A percentile compares a stretch with the other conserved stretches of the same genome.
Evolutionary conservation across 164 flowering plant species (phyloP).

Genomic region (grape (Vitis vinifera)): DNA sequence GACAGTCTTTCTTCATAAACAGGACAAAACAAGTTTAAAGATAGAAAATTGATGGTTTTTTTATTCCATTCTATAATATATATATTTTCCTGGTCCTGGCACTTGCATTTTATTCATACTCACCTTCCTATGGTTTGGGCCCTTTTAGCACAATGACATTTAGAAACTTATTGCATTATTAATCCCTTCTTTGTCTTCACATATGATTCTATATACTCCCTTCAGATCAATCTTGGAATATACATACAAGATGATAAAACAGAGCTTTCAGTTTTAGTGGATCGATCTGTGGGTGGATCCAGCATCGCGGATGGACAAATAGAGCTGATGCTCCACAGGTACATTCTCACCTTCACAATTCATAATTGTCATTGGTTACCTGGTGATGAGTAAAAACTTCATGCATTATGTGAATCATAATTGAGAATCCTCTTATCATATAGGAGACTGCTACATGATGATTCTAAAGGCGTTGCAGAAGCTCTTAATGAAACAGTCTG

Average conservation of each 20-base stretch:
- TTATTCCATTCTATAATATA: no score
- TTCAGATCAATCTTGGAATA: slow-evolving; percentile 91
- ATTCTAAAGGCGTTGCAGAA: slow-evolving; percentile 47
- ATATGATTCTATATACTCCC: neutral
- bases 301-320: slow-evolving; percentile 85
- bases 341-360: slow-evolving; percentile 3
- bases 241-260: slow-evolving; percentile 54
- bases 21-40: neutral
- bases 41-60: neutral
- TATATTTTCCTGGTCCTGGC: no score
- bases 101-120: no score
- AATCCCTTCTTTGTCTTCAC: neutral
- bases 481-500: slow-evolving; percentile 50
- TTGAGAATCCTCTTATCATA: neutral
- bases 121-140: neutral
- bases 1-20: neutral
- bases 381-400: neutral
- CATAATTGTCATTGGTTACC: neutral
- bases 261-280: slow-evolving; percentile 89
- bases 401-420: neutral
- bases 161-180: neutral
- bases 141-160: neutral
- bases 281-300: slow-evolving; percentile 89
- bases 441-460: slow-evolving; percentile 52
- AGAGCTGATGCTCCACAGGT: slow-evolving; percentile 98